Base-by-base conservation (phyloP, 176 grass and related monocot species). In the Musa schizocarpa region DNA sequence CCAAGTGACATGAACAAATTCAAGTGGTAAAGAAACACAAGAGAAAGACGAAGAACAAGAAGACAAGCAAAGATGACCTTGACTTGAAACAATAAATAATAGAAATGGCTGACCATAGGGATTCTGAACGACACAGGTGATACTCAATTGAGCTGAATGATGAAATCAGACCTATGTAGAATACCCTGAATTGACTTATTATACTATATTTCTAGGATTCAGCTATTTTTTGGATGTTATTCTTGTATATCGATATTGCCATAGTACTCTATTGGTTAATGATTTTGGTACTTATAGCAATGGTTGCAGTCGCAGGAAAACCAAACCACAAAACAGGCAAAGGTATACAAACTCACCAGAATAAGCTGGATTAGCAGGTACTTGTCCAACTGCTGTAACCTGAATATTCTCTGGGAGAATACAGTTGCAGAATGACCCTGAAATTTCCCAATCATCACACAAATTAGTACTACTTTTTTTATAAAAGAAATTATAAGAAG, bases 321-420 rank as follows among this genome's bases (percentile, higher is more conserved):
- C 63, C 55, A 58, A 79, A 61, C 19, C 22, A 76, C 53, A 13
- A 67, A 61, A 9, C 4, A 1, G n/a, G 13, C 17, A 85, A 74
- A 1, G 51, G 53, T 21, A 63, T 56, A 19, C 63, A 54, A 75
- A 83, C 80, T 76, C 65, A 98, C 94, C 90, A 82, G 90, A 87
- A 74, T 68, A 86, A 62, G 77, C 53, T 74, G 65, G 77, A 76
- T 71, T 82, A 73, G 87, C 86, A 48, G 82, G 88, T 59, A 76
- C 62, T 0, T 93, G 82, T 54, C 72, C 86, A 20, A 93, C 84
- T 73, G 90, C 79, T 49, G 90, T 78, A 64, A 93, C 81, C 77
- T 92, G 93, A 64, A 98, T 91, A 81, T 82, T 86, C 75, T 91
- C 86, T 51, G 94, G 94, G 59, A 98, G 82, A 49, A 98, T 78